Conservation (phyloP, 257 asterid genomes). For the Solanum raphanifolium region DNA sequence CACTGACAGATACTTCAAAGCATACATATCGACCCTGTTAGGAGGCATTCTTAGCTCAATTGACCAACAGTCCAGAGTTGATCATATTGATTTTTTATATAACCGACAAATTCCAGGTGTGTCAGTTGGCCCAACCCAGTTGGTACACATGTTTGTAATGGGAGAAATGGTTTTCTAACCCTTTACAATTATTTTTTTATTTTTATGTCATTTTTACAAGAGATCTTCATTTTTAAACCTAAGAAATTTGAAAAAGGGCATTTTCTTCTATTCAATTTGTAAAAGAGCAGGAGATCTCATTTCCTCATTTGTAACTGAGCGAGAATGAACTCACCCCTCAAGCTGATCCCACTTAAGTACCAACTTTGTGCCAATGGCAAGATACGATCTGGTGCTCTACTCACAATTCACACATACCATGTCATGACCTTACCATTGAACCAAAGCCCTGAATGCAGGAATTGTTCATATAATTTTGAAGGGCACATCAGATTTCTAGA, state of each 20-base stretch:
- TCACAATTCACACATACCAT: not conserved
- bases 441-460: not conserved
- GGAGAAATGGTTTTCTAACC: not conserved
- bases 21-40: not conserved
- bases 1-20: not conserved
- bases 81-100: not conserved
- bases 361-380: not conserved
- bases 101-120: not conserved
- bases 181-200: not conserved
- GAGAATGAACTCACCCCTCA: not conserved
- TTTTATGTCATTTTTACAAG: not conserved
- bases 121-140: not conserved
- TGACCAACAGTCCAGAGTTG: not conserved
- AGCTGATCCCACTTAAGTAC: not conserved
- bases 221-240: not conserved
- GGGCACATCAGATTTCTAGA: not conserved
- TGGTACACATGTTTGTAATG: not conserved
- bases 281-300: not conserved
- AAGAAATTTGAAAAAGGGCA: not conserved
- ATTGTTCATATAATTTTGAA: not conserved
- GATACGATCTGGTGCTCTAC: not conserved
- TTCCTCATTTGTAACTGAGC: not conserved
- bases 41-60: not conserved
- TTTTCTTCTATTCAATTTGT: not conserved
- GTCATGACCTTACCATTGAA: not conserved